Base-by-base conservation (phyloP, 331 rosid genomes). In the Prunus yedoensis region DNA sequence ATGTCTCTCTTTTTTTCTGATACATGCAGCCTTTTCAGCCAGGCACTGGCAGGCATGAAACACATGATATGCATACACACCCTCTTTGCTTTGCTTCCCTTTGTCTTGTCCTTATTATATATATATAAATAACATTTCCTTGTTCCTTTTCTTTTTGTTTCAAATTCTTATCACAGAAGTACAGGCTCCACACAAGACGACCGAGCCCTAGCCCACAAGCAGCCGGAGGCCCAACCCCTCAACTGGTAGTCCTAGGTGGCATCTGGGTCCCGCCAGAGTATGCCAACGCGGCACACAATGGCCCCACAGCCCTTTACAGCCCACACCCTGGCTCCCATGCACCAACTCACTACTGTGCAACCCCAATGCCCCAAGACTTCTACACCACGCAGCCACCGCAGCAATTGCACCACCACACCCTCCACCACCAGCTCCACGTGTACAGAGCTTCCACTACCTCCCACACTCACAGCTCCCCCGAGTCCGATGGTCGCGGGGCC, bases 191-290 rank as follows among this genome's bases (percentile, higher is more conserved):
- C 81, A 95, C 99, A 0, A 91, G 99, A 79, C 81, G 99, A 71
- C 99, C 98, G 10, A 88, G 98, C 74, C 91, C 96, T 73, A 89
- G 85, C 81, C 88, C 93, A 77, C 99, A 92, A 69, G 32, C 83
- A 23, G 70, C 68, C 4, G 97, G 91, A 69, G 85, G 84, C 20
- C 88, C 86, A 9, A 53, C 90, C 1, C 90, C 98, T 0, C 99
- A 91, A 52, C 76, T 95, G 0, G 96, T 95, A 11, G 96, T 95
- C 45, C 78, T 92, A 18, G 96, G 99, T 21, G 94, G 99, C 58
- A 92, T 95, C 28, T 95, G 99, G 99, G 99, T 95, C 74, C 96
- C 90, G 69, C 97, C 89, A 4, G 97, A 95, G 78, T 95, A 95
- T 50, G 96, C 97, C 61, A 70, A 88, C 16, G 90, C 88, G 0